A percentile compares a stretch with the other conserved stretches of the same genome.
These are phyloP conservation scores for Quercus tomentella DNA, from an alignment of 331 rosid genomes.

Conservation along the genomic window DNA sequence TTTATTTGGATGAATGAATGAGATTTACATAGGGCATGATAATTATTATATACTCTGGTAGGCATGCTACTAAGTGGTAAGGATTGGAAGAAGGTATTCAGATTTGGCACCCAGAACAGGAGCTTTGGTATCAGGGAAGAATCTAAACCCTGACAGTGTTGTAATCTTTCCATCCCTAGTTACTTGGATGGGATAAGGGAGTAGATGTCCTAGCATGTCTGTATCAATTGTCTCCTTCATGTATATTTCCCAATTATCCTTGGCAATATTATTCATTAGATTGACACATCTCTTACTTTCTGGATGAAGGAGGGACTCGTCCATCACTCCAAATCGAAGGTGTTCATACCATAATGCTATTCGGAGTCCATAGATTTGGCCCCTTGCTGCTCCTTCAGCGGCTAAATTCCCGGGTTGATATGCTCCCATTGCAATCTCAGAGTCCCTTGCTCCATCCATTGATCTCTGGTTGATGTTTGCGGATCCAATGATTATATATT, in stretches of 20 bases:
- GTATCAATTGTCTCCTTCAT: constrained; percentile 13
- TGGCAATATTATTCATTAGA: constrained; percentile 31
- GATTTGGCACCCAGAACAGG: constrained; percentile 46
- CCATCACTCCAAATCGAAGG: constrained; percentile 34
- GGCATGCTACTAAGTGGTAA: constrained; percentile 52
- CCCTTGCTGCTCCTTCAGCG: constrained; percentile 22
- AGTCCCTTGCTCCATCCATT: constrained; percentile 91
- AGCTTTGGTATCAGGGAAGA: constrained; percentile 86
- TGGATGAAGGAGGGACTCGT: constrained; percentile 29
- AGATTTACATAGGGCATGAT: too few relatives aligned
- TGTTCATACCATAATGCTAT: constrained; percentile 68
- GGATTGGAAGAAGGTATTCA: constrained; percentile 59
- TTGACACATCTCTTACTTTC: constrained; percentile 39
- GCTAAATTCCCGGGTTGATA: constrained; percentile 58
- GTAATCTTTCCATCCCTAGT: constrained; percentile 29
- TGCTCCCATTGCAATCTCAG: constrained; percentile 90
- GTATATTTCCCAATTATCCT: constrained; percentile 44
- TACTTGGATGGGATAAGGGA: constrained; percentile 65
- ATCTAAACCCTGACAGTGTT: constrained; percentile 30
- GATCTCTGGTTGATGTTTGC: constrained; percentile 92
- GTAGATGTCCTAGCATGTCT: constrained; percentile 40
- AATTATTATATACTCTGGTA: too few relatives aligned
- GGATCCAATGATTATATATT: constrained; percentile 80
- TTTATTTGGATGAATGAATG: too few relatives aligned
- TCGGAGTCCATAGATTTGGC: constrained; percentile 52